Evolutionary conservation across 1,284 basidiomycete genomes (phyloP).

Genomic region (Microbotryum silenes-acaulis): DNA sequence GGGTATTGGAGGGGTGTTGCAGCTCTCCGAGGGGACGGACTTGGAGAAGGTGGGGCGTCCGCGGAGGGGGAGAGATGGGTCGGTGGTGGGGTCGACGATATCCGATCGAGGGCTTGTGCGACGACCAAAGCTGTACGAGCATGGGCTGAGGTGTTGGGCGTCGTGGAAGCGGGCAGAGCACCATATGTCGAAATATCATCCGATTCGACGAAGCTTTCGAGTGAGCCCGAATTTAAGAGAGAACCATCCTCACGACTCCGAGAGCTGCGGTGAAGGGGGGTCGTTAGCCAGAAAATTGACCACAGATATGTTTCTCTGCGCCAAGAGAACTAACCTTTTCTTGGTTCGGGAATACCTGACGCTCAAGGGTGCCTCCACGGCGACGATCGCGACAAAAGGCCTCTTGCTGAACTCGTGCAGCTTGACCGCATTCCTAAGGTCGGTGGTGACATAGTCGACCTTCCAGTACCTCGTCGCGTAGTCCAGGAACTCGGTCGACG

Average conservation of each 20-base stretch:
- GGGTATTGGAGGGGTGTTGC: background rate
- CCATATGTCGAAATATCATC: conserved; percentile 59
- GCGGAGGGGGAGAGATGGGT: conserved; percentile 43
- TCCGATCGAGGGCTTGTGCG: background rate
- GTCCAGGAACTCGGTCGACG: conserved; percentile 57
- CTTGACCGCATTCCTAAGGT: conserved; percentile 53
- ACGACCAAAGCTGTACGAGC: background rate
- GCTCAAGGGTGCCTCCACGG: conserved; percentile 74
- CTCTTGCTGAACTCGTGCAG: conserved; percentile 69
- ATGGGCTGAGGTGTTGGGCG: background rate
- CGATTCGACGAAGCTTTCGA: conserved; percentile 59
- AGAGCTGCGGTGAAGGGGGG: too few relatives aligned
- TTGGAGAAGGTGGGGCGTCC: conserved; percentile 13
- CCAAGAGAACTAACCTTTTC: background rate
- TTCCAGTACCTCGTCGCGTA: conserved; percentile 78
- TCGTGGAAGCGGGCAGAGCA: conserved; percentile 13
- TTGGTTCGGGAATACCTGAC: conserved; percentile 35
- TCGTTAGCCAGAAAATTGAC: too few relatives aligned
- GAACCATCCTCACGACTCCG: too few relatives aligned
- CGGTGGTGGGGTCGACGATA: conserved; percentile 10
- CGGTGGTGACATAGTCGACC: conserved; percentile 68
- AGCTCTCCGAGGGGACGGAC: conserved; percentile 8
- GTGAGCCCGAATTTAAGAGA: conserved; percentile 20
- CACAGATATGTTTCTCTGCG: conserved; percentile 1
- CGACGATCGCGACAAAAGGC: conserved; percentile 82